These are phyloP conservation scores for Trichopus zeylanicus DNA, from an alignment of 116 monocot genomes.

Conservation along the genomic window DNA sequence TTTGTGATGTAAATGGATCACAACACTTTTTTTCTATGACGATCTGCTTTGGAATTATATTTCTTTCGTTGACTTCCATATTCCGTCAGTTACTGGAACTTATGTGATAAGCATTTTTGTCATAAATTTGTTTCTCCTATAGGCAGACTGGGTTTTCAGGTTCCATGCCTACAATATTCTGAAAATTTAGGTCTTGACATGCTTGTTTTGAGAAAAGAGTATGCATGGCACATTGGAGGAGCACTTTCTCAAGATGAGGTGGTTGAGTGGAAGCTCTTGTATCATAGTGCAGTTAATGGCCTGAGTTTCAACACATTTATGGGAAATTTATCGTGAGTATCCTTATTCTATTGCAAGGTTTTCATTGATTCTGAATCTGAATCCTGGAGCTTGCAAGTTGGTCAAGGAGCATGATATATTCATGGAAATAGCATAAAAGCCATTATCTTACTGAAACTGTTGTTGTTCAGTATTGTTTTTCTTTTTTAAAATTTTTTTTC, in stretches of 20 bases:
- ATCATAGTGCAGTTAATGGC: slow-evolving; percentile 74
- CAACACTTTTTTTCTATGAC: not conserved
- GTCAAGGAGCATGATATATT: no score
- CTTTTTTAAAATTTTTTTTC: no score
- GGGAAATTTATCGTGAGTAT: slow-evolving; percentile 71
- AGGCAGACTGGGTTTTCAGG: slow-evolving; percentile 69
- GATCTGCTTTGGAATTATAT: not conserved
- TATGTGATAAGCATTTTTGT: not conserved
- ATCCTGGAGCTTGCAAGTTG: no score
- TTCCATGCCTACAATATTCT: slow-evolving; percentile 51
- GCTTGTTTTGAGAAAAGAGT: slow-evolving; percentile 59
- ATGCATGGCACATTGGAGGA: slow-evolving; percentile 95
- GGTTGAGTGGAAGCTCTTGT: slow-evolving; percentile 85
- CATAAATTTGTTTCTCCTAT: not conserved
- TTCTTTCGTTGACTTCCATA: not conserved
- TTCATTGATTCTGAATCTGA: not conserved
- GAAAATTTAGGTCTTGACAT: slow-evolving; percentile 37
- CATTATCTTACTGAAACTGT: no score
- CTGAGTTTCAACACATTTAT: slow-evolving; percentile 90
- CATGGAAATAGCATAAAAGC: no score
- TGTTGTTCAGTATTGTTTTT: no score
- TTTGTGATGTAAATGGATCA: no score
- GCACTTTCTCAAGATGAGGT: slow-evolving; percentile 51
- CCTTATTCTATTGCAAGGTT: not conserved
- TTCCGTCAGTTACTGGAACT: no score